phyloP scores from a whole-genome alignment of 139 green algal genomes.

The Ulvella scutata region DNA sequence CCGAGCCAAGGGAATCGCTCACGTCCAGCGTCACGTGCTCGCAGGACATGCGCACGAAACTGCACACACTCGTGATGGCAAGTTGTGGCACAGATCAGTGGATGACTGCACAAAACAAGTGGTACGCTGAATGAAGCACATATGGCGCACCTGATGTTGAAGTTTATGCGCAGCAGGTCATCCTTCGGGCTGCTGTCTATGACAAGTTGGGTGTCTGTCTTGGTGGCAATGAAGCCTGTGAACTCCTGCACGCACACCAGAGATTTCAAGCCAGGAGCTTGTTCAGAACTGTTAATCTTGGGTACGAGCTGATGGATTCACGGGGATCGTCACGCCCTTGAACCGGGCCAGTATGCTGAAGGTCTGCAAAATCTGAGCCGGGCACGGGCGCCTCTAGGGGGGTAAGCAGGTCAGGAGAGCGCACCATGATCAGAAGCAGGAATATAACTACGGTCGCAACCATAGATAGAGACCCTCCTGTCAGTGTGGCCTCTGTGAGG shows the following conservation, averaged over 20 bases:
- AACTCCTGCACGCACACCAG: conserved; percentile 76
- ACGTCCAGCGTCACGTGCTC: conserved; percentile 95
- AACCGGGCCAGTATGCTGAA: background rate
- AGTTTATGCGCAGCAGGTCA: conserved; percentile 90
- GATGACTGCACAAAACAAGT: no score
- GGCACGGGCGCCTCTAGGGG: background rate
- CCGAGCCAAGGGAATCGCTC: conserved; percentile 78
- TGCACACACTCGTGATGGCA: conserved; percentile 16
- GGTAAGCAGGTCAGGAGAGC: background rate
- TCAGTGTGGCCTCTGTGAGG: conserved; percentile 81
- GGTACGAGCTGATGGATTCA: background rate
- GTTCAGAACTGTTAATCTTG: background rate
- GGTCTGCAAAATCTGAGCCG: background rate
- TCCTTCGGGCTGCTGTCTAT: conserved; percentile 77
- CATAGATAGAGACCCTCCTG: conserved; percentile 77
- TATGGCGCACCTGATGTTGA: conserved; percentile 71
- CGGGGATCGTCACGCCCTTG: background rate
- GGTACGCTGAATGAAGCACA: background rate
- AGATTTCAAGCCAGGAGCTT: background rate
- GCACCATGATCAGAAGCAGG: conserved; percentile 63
- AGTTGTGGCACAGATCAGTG: background rate
- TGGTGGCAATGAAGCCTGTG: conserved; percentile 42
- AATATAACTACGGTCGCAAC: conserved; percentile 64
- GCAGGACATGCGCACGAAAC: conserved; percentile 77
- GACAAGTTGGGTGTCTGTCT: conserved; percentile 56